Conservation (phyloP, 2,329 filamentous ascomycete genomes). For the Fusarium haematococcum region DNA sequence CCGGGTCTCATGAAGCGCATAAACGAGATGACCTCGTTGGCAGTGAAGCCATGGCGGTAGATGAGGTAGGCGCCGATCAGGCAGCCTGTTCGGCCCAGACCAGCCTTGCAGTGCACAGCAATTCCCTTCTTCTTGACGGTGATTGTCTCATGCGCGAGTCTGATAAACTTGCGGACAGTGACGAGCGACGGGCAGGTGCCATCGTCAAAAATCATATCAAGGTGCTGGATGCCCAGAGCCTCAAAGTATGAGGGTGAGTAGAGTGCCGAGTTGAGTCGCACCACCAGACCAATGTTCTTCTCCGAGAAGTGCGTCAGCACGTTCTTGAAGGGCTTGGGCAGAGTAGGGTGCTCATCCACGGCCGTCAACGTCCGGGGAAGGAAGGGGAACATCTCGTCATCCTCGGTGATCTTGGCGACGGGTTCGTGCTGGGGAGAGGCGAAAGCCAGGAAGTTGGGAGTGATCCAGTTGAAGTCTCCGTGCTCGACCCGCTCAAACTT, state of each 20-base stretch:
- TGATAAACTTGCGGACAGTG: slow-evolving; percentile 95
- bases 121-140: slow-evolving; percentile 91
- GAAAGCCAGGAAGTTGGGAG: slow-evolving; percentile 93
- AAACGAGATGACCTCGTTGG: slow-evolving; percentile 96
- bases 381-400: slow-evolving; percentile 78
- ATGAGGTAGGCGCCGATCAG: slow-evolving; percentile 98
- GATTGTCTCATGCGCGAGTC: slow-evolving; percentile 94
- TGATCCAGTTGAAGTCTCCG: slow-evolving; percentile 99
- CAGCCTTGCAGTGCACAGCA: slow-evolving; percentile 98
- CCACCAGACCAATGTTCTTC: slow-evolving; percentile 90
- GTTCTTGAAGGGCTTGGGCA: slow-evolving; percentile 94
- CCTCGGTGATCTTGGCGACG: slow-evolving; percentile 76
- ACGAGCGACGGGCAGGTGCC: slow-evolving; percentile 92
- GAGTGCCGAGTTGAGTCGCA: slow-evolving; percentile 93
- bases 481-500: slow-evolving; percentile 95
- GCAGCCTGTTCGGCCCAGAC: slow-evolving; percentile 93
- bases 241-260: slow-evolving; percentile 99
- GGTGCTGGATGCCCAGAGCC: slow-evolving; percentile 90
- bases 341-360: slow-evolving; percentile 74
- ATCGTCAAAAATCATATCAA: slow-evolving; percentile 99
- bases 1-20: slow-evolving; percentile 99
- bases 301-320: slow-evolving; percentile 90
- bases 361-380: slow-evolving; percentile 82
- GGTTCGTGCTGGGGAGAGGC: slow-evolving; percentile 91
- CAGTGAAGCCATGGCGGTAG: slow-evolving; percentile 96